Evolutionary conservation across 2,329 filamentous ascomycete genomes (phyloP).

Genomic region (Thermoascus crustaceus): DNA sequence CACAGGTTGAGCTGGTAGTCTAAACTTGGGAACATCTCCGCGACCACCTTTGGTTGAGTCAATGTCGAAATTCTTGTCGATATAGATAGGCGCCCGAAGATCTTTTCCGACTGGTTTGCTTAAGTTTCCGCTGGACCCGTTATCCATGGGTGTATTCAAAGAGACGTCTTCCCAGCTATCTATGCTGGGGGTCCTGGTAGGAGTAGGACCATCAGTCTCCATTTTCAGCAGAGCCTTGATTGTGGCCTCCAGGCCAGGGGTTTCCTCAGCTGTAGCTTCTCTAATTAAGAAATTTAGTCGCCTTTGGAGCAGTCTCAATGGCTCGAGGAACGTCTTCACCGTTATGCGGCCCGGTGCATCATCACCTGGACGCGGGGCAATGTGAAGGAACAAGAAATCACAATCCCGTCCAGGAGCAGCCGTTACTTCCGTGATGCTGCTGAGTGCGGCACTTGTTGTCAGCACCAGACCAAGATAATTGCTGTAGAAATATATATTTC

Average conservation of each 20-base stretch:
- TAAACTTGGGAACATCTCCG: slow-evolving; percentile 59
- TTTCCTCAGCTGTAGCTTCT: slow-evolving; percentile 65
- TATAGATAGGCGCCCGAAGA: slow-evolving; percentile 49
- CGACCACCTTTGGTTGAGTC: slow-evolving; percentile 28
- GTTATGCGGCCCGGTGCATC: slow-evolving; percentile 65
- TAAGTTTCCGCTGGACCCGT: too few species aligned
- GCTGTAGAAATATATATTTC: slow-evolving; percentile 92
- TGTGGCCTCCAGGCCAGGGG: slow-evolving; percentile 59
- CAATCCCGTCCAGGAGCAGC: slow-evolving; percentile 83
- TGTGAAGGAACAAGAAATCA: slow-evolving; percentile 84
- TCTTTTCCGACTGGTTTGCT: too few species aligned
- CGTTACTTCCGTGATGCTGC: slow-evolving; percentile 77
- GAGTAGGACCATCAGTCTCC: slow-evolving; percentile 52
- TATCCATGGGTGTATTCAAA: slow-evolving; percentile 51
- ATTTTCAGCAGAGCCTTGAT: slow-evolving; percentile 66
- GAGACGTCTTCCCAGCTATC: slow-evolving; percentile 89
- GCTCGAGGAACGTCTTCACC: slow-evolving; percentile 88
- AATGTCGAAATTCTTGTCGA: slow-evolving; percentile 53
- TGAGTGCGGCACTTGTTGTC: slow-evolving; percentile 67
- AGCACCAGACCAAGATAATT: slow-evolving; percentile 87
- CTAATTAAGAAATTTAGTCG: slow-evolving; percentile 80
- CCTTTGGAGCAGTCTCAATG: slow-evolving; percentile 70
- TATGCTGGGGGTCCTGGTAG: slow-evolving; percentile 59
- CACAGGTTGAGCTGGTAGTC: slow-evolving; percentile 71
- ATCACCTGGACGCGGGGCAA: slow-evolving; percentile 55